These are phyloP conservation scores for Echites panduratus DNA, from an alignment of 257 asterid species.

Conservation along the genomic window DNA sequence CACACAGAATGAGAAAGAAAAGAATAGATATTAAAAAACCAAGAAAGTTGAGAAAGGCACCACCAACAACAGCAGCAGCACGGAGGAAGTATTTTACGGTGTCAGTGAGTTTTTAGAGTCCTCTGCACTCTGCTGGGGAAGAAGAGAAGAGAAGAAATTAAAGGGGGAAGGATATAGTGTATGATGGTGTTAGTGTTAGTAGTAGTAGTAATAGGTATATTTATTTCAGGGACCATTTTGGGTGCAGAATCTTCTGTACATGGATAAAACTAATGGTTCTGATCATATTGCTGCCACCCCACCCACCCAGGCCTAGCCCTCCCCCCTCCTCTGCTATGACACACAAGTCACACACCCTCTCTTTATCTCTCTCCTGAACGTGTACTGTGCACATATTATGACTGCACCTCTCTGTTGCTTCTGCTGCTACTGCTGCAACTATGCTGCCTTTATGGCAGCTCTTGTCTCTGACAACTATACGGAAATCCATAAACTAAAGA, in stretches of 20 bases:
- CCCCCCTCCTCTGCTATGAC: background rate
- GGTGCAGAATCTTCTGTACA: slow-evolving; percentile 81
- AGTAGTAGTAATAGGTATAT: slow-evolving; percentile 40
- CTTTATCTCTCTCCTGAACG: slow-evolving; percentile 22
- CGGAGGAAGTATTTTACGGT: background rate
- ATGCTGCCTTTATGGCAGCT: slow-evolving; percentile 53
- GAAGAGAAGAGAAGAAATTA: too few relatives aligned
- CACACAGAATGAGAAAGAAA: background rate
- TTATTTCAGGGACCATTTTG: slow-evolving; percentile 77
- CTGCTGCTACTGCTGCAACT: slow-evolving; percentile 48
- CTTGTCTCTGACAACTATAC: slow-evolving; percentile 60
- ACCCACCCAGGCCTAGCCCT: background rate
- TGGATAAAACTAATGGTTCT: slow-evolving; percentile 66
- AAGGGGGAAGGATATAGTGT: too few relatives aligned
- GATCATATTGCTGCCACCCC: slow-evolving; percentile 24
- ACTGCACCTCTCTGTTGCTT: slow-evolving; percentile 31
- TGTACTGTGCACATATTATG: slow-evolving; percentile 63
- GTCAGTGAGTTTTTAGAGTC: background rate
- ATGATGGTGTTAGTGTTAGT: slow-evolving; percentile 13
- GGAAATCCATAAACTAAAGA: slow-evolving; percentile 53
- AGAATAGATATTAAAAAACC: too few relatives aligned
- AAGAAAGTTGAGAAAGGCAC: too few relatives aligned
- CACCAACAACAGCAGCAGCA: background rate
- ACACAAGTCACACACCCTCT: slow-evolving; percentile 7
- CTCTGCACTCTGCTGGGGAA: too few relatives aligned